phyloP scores from a whole-genome alignment of 2,329 filamentous ascomycete genomes.

The Colletotrichum neosansevieriae region DNA sequence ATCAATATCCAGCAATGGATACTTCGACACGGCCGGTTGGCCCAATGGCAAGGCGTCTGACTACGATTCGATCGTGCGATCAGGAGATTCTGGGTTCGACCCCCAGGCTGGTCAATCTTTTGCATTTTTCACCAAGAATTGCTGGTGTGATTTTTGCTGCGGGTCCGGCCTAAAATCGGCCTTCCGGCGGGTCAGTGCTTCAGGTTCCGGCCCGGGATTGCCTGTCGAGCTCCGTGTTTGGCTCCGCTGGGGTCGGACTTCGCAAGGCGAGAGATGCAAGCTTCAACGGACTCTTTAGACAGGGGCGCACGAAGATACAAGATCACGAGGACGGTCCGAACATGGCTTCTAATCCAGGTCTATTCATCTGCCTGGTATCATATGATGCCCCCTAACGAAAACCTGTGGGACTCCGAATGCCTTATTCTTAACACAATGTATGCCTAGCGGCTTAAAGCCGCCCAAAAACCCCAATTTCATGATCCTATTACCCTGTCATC shows the following conservation, averaged over 20 bases:
- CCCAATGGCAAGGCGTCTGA: constrained; percentile 58
- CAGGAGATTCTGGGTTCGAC: constrained; percentile 41
- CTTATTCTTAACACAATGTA: constrained; percentile 17
- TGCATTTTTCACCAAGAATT: not conserved
- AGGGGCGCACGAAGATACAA: too few species aligned
- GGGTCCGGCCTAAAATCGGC: constrained; percentile 16
- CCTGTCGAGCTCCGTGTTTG: not conserved
- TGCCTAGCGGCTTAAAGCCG: not conserved
- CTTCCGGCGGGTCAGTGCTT: constrained; percentile 1
- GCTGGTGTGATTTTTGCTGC: not conserved
- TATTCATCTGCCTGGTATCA: constrained; percentile 15
- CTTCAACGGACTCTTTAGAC: too few species aligned
- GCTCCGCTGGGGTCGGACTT: too few species aligned
- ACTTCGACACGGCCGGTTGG: constrained; percentile 43
- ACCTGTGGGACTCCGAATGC: not conserved
- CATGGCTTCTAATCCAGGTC: constrained; percentile 4
- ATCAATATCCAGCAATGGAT: not conserved
- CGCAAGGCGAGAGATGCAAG: too few species aligned
- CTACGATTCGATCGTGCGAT: constrained; percentile 47
- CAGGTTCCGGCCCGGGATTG: not conserved
- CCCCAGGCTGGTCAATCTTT: constrained; percentile 39
- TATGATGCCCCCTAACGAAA: constrained; percentile 6
- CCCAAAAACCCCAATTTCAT: constrained; percentile 5
- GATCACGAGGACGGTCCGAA: too few species aligned
- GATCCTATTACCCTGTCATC: not conserved